Conservation (phyloP, 208 protist genomes). For the Acanthamoeba lenticulata region DNA sequence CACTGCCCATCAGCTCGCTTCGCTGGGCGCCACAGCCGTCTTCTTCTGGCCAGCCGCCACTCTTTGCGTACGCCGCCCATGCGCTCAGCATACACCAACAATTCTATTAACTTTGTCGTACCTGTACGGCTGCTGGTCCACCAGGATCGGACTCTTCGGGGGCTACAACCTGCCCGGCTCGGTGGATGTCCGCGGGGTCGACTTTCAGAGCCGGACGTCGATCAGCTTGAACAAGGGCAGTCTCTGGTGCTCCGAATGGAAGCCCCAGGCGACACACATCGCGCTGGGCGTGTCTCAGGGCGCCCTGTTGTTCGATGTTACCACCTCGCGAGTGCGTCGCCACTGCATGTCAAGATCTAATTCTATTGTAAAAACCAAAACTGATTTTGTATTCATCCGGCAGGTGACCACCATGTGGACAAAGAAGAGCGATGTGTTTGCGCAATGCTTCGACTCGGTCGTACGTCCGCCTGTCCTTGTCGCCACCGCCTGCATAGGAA, state of each 20-base stretch:
- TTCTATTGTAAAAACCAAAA: background rate
- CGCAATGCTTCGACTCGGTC: slow-evolving; percentile 17
- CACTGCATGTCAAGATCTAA: background rate
- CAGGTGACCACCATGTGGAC: slow-evolving; percentile 47
- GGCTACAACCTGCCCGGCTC: slow-evolving; percentile 25
- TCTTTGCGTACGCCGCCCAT: slow-evolving; percentile 6
- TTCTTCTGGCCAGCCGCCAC: background rate
- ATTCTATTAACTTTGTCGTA: too few relatives aligned
- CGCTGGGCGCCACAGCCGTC: background rate
- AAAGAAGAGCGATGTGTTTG: slow-evolving; percentile 21
- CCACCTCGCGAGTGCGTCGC: background rate
- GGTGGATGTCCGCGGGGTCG: background rate
- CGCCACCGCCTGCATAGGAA: too few relatives aligned
- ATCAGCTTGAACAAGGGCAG: slow-evolving; percentile 2
- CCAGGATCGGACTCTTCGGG: slow-evolving; percentile 15
- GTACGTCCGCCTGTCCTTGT: background rate
- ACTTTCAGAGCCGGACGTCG: background rate
- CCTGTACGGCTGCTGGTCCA: too few relatives aligned
- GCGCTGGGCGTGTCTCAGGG: slow-evolving; percentile 4
- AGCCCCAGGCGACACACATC: background rate
- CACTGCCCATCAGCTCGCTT: background rate
- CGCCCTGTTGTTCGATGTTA: background rate
- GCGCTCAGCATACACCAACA: too few relatives aligned
- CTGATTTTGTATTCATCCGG: background rate
- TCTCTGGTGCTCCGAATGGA: slow-evolving; percentile 47